These are phyloP conservation scores for Eutrema yunnanense DNA, from an alignment of 345 rosid species.

Conservation along the genomic window DNA sequence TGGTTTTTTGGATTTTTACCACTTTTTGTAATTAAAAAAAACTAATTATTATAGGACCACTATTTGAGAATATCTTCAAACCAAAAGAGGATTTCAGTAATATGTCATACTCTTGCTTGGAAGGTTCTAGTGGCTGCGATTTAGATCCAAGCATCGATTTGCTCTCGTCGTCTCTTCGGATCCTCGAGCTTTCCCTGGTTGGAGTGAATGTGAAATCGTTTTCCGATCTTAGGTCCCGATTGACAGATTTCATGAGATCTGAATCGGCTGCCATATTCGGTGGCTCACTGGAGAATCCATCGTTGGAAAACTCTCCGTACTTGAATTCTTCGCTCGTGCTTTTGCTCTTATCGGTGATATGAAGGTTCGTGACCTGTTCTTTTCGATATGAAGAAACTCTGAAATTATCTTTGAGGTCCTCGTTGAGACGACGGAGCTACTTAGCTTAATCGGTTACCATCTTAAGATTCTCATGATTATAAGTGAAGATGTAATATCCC, in stretches of 20 bases:
- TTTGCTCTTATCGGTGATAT: slow-evolving; percentile 67
- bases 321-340: slow-evolving; percentile 69
- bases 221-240: slow-evolving; percentile 33
- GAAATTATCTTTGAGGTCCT: not conserved
- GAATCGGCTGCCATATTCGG: slow-evolving; percentile 39
- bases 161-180: slow-evolving; percentile 32
- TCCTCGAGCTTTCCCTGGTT: slow-evolving; percentile 52
- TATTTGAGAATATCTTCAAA: too few relatives aligned
- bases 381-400: not conserved
- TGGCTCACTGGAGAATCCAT: slow-evolving; percentile 33
- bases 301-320: slow-evolving; percentile 50
- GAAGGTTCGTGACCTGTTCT: slow-evolving; percentile 37
- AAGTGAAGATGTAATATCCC: not conserved
- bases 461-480: not conserved
- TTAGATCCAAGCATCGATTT: too few relatives aligned
- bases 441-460: not conserved
- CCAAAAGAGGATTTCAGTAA: too few relatives aligned
- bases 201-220: slow-evolving; percentile 45
- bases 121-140: too few relatives aligned
- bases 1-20: too few relatives aligned
- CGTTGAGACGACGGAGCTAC: not conserved
- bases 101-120: too few relatives aligned
- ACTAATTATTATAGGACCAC: too few relatives aligned
- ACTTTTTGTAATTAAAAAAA: too few relatives aligned
- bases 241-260: slow-evolving; percentile 48